These are phyloP conservation scores for Blastobotrys illinoisensis DNA, from an alignment of 1,139 yeast species.

Conservation along the genomic window DNA sequence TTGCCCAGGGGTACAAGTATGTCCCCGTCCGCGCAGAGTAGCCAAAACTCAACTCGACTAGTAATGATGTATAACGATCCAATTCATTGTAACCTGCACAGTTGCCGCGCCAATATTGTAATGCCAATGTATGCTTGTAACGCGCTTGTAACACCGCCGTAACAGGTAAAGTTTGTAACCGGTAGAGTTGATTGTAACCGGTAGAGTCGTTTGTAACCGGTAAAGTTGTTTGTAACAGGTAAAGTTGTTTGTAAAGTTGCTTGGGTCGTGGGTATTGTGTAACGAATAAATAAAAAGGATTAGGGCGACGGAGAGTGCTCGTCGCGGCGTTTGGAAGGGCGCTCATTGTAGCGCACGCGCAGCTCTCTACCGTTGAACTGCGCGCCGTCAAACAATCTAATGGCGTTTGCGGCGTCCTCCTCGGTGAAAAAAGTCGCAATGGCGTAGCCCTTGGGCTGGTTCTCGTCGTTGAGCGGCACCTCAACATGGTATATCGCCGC, in stretches of 20 bases:
- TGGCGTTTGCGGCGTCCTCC: constrained; percentile 48
- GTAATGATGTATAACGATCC: no score
- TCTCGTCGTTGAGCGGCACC: constrained; percentile 41
- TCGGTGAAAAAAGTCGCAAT: constrained; percentile 50
- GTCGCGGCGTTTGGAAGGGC: neutral
- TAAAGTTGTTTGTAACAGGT: no score
- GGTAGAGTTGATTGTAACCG: no score
- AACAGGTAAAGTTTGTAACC: no score
- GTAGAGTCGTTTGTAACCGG: no score
- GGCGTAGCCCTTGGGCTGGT: constrained; percentile 57
- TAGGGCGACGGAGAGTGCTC: neutral
- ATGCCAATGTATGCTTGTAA: no score
- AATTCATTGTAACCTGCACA: no score
- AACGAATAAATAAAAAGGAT: neutral
- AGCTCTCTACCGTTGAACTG: constrained; percentile 54
- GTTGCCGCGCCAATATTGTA: no score
- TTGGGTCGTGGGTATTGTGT: no score
- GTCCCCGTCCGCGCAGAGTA: constrained; percentile 11
- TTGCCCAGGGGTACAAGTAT: constrained; percentile 59
- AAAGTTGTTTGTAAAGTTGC: no score
- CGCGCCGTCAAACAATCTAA: constrained; percentile 45
- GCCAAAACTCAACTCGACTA: no score
- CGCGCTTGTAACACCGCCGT: no score
- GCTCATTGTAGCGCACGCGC: constrained; percentile 45
- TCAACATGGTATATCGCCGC: constrained; percentile 48